phyloP scores from a whole-genome alignment of 1,139 yeast genomes.

The Yamadazyma trypodendri region DNA sequence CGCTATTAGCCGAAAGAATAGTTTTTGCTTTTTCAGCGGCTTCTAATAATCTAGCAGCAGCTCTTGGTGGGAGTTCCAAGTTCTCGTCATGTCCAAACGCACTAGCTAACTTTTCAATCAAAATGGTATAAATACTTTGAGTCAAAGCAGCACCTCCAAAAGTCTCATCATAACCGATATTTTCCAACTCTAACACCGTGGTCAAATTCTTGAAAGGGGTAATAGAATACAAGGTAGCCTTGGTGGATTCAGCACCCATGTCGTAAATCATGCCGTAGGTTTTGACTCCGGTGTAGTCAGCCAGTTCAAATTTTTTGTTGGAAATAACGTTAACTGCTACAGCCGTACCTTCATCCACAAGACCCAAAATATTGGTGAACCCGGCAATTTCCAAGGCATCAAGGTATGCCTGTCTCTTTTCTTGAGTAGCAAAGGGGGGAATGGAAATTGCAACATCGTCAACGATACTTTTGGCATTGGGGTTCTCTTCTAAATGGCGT shows the following conservation, averaged over 20 bases:
- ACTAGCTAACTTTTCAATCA: slow-evolving; percentile 56
- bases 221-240: slow-evolving; percentile 77
- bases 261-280: slow-evolving; percentile 79
- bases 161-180: slow-evolving; percentile 61
- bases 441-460: slow-evolving; percentile 73
- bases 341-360: slow-evolving; percentile 88
- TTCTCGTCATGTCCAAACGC: slow-evolving; percentile 36
- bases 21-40: slow-evolving; percentile 87
- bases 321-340: slow-evolving; percentile 78
- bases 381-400: slow-evolving; percentile 78
- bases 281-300: slow-evolving; percentile 33
- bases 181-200: slow-evolving; percentile 60
- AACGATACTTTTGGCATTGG: slow-evolving; percentile 36
- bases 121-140: slow-evolving; percentile 55
- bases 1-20: slow-evolving; percentile 82
- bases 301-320: slow-evolving; percentile 41
- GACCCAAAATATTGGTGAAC: slow-evolving; percentile 54
- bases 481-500: slow-evolving; percentile 30
- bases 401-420: slow-evolving; percentile 66
- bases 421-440: slow-evolving; percentile 67
- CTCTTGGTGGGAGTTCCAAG: slow-evolving; percentile 47
- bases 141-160: slow-evolving; percentile 82
- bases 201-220: slow-evolving; percentile 43
- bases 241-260: slow-evolving; percentile 90
- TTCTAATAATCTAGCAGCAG: slow-evolving; percentile 68